These are phyloP conservation scores for Candida sakaeoensis DNA, from an alignment of 805 yeast genomes.

Conservation along the genomic window DNA sequence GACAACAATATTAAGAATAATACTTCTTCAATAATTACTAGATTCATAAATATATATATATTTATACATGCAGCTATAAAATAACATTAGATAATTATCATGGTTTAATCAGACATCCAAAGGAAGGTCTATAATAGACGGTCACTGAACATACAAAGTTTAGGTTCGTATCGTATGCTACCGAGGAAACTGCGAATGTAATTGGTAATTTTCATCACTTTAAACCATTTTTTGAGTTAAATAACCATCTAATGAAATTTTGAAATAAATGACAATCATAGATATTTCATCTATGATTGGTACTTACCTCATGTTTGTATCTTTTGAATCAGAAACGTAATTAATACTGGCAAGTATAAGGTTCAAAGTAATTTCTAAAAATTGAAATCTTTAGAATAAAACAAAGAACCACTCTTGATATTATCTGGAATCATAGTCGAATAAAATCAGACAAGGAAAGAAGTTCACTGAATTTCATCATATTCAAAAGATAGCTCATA, in stretches of 20 bases:
- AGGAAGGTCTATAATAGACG: conserved; percentile 76
- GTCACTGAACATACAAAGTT: conserved; percentile 77
- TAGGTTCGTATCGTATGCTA: conserved; percentile 84
- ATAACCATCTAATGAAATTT: conserved; percentile 6
- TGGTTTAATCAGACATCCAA: conserved; percentile 74
- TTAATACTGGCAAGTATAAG: conserved; percentile 87
- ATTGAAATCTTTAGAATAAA: not conserved
- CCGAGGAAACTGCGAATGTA: conserved; percentile 98
- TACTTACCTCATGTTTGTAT: conserved; percentile 6
- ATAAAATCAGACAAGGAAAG: conserved; percentile 77
- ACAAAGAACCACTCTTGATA: conserved; percentile 5
- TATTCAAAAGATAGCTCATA: conserved; percentile 18
- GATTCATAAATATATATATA: no score
- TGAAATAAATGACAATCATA: conserved; percentile 3
- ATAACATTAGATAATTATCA: conserved; percentile 5
- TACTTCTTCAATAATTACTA: not conserved
- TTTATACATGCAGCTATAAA: no score
- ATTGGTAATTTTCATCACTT: conserved; percentile 70
- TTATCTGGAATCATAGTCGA: conserved; percentile 83
- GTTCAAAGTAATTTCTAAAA: conserved; percentile 22
- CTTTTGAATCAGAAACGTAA: conserved; percentile 54
- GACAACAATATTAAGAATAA: not conserved
- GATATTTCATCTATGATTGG: conserved; percentile 2
- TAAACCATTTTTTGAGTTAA: conserved; percentile 4
- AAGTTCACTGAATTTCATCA: conserved; percentile 58